These are phyloP conservation scores for Polychaeton citri DNA, from an alignment of 2,329 filamentous ascomycete genomes.

Conservation along the genomic window DNA sequence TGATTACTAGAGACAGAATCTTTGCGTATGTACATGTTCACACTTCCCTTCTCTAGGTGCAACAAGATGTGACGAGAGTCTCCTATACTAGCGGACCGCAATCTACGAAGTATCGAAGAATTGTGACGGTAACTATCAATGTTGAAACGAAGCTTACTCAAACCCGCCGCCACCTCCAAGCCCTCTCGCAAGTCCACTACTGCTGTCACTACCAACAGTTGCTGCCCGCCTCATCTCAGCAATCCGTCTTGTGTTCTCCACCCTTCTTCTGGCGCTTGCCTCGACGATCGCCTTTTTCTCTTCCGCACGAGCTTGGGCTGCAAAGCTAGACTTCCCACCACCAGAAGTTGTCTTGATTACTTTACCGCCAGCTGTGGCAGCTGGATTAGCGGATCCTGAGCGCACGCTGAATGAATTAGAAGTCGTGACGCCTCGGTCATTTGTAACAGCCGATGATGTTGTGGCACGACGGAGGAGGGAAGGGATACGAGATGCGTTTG, in stretches of 20 bases:
- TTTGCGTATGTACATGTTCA: no score
- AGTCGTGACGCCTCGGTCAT: conserved; percentile 27
- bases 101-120: no score
- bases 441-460: conserved; percentile 25
- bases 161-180: conserved; percentile 23
- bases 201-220: conserved; percentile 13
- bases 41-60: no score
- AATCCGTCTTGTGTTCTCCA: conserved; percentile 33
- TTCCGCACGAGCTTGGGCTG: conserved; percentile 45
- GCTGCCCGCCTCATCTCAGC: conserved; percentile 23
- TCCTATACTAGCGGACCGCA: no score
- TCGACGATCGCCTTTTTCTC: conserved; percentile 40
- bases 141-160: no score
- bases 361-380: conserved; percentile 10
- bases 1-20: no score
- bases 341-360: conserved; percentile 31
- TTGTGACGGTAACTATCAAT: no score
- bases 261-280: conserved; percentile 37
- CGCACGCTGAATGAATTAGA: neutral
- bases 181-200: conserved; percentile 23
- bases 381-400: neutral
- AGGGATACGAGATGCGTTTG: conserved; percentile 39
- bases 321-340: conserved; percentile 46
- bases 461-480: conserved; percentile 61
- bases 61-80: no score